Evolutionary conservation across 2,329 filamentous ascomycete genomes (phyloP).

Genomic region (Coniella vitis): DNA sequence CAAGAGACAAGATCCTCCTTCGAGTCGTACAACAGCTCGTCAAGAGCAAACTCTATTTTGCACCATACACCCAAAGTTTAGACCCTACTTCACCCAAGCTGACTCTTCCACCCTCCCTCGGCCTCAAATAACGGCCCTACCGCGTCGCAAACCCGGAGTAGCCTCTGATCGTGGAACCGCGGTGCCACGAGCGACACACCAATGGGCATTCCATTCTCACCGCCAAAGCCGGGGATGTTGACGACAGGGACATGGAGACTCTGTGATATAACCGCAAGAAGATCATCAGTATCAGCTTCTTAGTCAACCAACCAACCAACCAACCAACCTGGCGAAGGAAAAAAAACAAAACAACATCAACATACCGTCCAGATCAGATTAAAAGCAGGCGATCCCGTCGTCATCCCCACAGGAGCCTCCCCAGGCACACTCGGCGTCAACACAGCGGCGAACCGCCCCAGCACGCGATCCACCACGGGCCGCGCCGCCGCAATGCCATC

Average conservation of each 20-base stretch:
- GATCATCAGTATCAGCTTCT: neutral
- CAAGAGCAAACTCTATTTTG: no score
- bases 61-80: no score
- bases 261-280: conserved; percentile 22
- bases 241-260: conserved; percentile 54
- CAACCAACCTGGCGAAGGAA: no score
- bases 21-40: no score
- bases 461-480: conserved; percentile 47
- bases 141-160: conserved; percentile 32
- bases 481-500: conserved; percentile 48
- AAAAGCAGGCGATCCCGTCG: conserved; percentile 49
- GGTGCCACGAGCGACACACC: conserved; percentile 47
- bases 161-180: conserved; percentile 36
- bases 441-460: conserved; percentile 44
- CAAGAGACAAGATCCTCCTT: no score
- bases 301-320: neutral
- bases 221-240: conserved; percentile 58
- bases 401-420: conserved; percentile 49
- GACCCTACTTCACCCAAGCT: no score
- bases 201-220: conserved; percentile 50
- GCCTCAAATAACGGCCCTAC: conserved; percentile 33
- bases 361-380: conserved; percentile 47
- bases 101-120: conserved; percentile 27
- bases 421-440: conserved; percentile 52
- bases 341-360: neutral